Evolutionary conservation across 2,329 filamentous ascomycete species (phyloP).

Genomic region (Monilinia fructicola): DNA sequence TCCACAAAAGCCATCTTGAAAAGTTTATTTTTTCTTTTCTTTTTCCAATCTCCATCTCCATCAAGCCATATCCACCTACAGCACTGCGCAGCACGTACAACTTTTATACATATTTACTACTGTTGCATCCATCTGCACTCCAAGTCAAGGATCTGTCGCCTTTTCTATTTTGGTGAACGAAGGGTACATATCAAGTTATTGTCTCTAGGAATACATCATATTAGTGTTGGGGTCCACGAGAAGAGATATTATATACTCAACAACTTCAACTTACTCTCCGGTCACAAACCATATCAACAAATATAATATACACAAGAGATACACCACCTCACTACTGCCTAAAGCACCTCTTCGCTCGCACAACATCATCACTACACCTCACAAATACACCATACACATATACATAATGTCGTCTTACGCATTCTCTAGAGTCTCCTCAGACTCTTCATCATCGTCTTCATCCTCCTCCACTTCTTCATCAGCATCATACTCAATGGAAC

Average conservation of each 20-base stretch:
- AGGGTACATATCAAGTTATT: background rate
- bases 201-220: background rate
- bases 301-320: background rate
- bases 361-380: constrained; percentile 11
- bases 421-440: constrained; percentile 28
- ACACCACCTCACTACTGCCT: background rate
- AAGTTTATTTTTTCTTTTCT: background rate
- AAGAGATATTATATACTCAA: constrained; percentile 10
- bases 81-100: constrained; percentile 7
- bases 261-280: background rate
- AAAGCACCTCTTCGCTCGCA: constrained; percentile 8
- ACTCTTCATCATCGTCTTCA: constrained; percentile 28
- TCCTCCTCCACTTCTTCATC: constrained; percentile 29
- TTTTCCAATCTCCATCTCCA: background rate
- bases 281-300: background rate
- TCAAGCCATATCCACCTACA: background rate
- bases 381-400: background rate
- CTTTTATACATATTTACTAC: background rate
- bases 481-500: constrained; percentile 25
- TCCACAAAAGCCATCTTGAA: background rate
- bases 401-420: constrained; percentile 9
- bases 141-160: constrained; percentile 16
- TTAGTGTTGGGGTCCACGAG: constrained; percentile 3
- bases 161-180: constrained; percentile 19
- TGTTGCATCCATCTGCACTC: constrained; percentile 11